A percentile compares a stretch with the other conserved stretches of the same genome.
phyloP scores from a whole-genome alignment of 805 yeast genomes.

The Diddensiella transvaalensis region DNA sequence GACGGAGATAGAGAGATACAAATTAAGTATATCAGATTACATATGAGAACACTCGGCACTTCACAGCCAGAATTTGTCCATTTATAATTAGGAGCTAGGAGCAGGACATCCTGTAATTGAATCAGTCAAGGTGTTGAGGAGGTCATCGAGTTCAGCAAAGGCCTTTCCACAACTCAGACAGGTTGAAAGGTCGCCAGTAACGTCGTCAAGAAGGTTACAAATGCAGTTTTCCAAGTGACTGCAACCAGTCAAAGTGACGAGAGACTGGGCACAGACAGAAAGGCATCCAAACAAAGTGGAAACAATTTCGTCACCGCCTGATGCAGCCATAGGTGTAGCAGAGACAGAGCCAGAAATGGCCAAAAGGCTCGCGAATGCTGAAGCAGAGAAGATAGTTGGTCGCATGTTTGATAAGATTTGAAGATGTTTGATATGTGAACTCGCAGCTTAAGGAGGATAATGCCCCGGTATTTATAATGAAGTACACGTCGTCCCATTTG shows the following conservation, averaged over 20 bases:
- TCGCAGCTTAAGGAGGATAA: neutral
- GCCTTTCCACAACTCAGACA: neutral
- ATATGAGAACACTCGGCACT: too few relatives aligned
- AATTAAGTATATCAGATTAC: too few relatives aligned
- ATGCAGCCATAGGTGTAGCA: neutral
- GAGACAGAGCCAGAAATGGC: neutral
- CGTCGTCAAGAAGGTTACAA: slow-evolving; percentile 4
- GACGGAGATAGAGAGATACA: too few relatives aligned
- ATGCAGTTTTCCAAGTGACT: slow-evolving; percentile 2
- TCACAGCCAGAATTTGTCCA: too few relatives aligned
- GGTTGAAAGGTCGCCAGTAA: slow-evolving; percentile 1
- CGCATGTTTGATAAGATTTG: too few relatives aligned
- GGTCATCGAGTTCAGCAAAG: neutral
- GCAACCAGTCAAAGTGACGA: neutral
- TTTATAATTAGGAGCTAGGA: too few relatives aligned
- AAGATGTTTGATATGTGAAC: too few relatives aligned
- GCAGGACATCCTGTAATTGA: neutral
- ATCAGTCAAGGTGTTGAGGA: neutral
- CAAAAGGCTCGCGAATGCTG: neutral
- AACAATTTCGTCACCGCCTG: neutral
- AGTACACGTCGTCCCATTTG: too few relatives aligned
- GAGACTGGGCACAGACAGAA: neutral
- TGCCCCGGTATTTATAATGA: neutral
- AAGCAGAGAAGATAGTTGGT: neutral
- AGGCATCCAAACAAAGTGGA: neutral